phyloP scores from a whole-genome alignment of 768 basidiomycete genomes.

The Suillus tomentosus region DNA sequence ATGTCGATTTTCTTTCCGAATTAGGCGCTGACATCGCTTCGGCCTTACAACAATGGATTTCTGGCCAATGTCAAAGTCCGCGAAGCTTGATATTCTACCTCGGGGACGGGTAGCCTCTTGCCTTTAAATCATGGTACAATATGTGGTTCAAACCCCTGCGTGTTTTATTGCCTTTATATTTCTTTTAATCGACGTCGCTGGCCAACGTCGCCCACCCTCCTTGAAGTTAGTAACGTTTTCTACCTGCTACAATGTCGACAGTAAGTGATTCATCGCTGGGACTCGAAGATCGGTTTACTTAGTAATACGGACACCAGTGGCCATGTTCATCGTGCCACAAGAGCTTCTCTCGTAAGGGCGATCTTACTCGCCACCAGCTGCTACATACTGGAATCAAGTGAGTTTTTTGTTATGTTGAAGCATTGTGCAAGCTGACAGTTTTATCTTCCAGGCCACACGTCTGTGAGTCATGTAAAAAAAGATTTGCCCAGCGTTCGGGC shows the following conservation, averaged over 20 bases:
- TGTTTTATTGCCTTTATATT: conserved; percentile 17
- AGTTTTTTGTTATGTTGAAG: conserved; percentile 10
- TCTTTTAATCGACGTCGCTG: conserved; percentile 42
- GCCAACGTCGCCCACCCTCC: conserved; percentile 42
- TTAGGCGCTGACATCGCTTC: conserved; percentile 6
- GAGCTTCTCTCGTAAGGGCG: conserved; percentile 56
- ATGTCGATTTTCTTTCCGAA: conserved; percentile 8
- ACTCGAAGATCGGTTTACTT: neutral
- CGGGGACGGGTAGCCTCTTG: conserved; percentile 12
- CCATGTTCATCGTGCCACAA: conserved; percentile 48
- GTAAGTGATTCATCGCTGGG: conserved; percentile 2
- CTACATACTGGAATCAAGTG: conserved; percentile 56
- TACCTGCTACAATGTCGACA: conserved; percentile 2
- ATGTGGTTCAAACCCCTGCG: conserved; percentile 9
- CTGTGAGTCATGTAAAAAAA: conserved; percentile 54
- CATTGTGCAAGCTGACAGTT: conserved; percentile 7
- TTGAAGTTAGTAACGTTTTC: conserved; percentile 10
- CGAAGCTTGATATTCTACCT: conserved; percentile 15
- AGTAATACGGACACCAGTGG: conserved; percentile 28
- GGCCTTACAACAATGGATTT: conserved; percentile 26
- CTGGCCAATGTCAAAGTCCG: conserved; percentile 13
- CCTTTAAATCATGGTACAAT: conserved; percentile 24
- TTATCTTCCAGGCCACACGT: conserved; percentile 45
- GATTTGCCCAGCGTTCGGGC: conserved; percentile 60
- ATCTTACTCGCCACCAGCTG: conserved; percentile 57